Evolutionary conservation across 2,329 filamentous ascomycete genomes (phyloP), one percentile per base, ranked within the genome.

Genomic region (Rutstroemia sp.): DNA sequence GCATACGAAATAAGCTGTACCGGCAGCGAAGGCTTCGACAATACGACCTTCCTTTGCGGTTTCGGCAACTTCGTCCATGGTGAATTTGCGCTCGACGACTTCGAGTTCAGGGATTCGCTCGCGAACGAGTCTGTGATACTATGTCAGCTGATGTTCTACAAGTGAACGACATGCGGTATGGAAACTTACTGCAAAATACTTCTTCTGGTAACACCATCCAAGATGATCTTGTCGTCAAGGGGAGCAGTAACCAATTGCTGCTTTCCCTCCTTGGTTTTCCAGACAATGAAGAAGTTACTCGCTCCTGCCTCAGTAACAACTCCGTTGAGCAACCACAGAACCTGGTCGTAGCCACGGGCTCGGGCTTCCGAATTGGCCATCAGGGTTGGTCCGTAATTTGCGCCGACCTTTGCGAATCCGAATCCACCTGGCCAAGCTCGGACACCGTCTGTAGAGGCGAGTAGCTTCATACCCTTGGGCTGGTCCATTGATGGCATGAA

Each of bases 391-490:
- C 92, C 92, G 71, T 96, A 96, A 77, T 96, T 96, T 59, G 92
- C 92, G 54, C 92, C 92, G 36, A 96, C 82, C 74, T 96, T 96
- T 59, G 91, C 90, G 68, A 87, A 92, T 0, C 92, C 92, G 70
- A 95, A 95, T 9, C 92, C 92, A 59, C 92, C 92, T 19, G 89
- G 90, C 92, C 92, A 96, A 12, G 92, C 91, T 62, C 92, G 86
- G 57, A 95, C 84, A 71, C 95, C 89, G 63, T 92, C 84, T 55
- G 83, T 81, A 47, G 82, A 88, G 0, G 91, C 92, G 68, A 92
- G 81, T 47, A 95, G 81, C 65, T 81, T 86, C 77, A 95, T 79
- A 61, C 83, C 83, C 36, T 78, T 79, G 0, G 69, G 63, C 12
- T 72, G 61, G 63, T 82, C 79, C 68, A 86, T 70, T 57, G 72